Evolutionary conservation across 2,329 filamentous ascomycete species (phyloP).

Genomic region (Macrophomina phaseolina): DNA sequence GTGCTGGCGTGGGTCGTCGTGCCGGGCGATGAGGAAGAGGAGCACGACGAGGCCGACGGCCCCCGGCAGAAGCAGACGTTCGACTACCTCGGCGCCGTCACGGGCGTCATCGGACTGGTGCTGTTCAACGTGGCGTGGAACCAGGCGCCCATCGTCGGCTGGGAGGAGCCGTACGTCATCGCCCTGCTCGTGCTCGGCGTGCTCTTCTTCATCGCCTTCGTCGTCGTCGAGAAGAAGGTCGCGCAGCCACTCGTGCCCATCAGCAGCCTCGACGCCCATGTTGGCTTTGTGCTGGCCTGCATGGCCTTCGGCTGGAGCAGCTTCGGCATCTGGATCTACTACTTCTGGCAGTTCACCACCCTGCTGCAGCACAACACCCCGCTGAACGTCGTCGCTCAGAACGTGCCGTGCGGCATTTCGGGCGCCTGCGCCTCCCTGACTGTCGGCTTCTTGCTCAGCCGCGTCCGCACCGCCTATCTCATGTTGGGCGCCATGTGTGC

Average conservation of each 20-base stretch:
- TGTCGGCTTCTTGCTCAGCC: slow-evolving; percentile 40
- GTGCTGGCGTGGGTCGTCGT: slow-evolving; percentile 48
- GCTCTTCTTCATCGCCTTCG: slow-evolving; percentile 61
- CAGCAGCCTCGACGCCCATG: slow-evolving; percentile 54
- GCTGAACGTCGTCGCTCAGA: slow-evolving; percentile 37
- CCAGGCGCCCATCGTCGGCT: slow-evolving; percentile 65
- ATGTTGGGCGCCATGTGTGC: slow-evolving; percentile 41
- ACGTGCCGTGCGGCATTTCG: slow-evolving; percentile 37
- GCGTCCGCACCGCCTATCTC: slow-evolving; percentile 37
- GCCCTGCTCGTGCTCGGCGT: slow-evolving; percentile 63
- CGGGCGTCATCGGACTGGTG: slow-evolving; percentile 62
- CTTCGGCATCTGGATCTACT: slow-evolving; percentile 43
- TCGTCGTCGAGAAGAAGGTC: slow-evolving; percentile 55
- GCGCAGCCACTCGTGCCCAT: slow-evolving; percentile 64
- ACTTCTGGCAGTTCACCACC: slow-evolving; percentile 40
- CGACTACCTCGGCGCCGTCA: slow-evolving; percentile 52
- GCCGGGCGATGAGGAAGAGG: slow-evolving; percentile 34
- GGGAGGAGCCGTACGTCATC: slow-evolving; percentile 63
- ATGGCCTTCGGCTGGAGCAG: slow-evolving; percentile 52
- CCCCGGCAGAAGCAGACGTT: slow-evolving; percentile 39
- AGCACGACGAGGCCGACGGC: neutral
- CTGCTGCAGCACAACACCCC: slow-evolving; percentile 35
- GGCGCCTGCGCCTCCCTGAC: slow-evolving; percentile 41
- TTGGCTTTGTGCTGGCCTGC: slow-evolving; percentile 62
- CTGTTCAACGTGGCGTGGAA: slow-evolving; percentile 73